Evolutionary conservation across 192 early-diverging fungal species (phyloP), one percentile per base, ranked within the genome.

Genomic region (Coemansia sp.): DNA sequence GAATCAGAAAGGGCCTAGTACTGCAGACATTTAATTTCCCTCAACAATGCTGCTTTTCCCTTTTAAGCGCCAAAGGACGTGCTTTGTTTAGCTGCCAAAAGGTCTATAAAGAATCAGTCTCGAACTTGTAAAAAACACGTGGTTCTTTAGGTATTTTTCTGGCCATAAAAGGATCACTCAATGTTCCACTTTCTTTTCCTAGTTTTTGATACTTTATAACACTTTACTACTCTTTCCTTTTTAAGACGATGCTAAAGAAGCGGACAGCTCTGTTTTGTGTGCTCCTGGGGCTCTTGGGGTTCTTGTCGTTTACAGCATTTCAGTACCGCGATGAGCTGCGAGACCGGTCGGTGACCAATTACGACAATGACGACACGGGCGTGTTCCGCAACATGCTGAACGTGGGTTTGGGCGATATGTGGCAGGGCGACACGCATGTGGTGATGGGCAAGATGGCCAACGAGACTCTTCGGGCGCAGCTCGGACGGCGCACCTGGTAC

Each of bases 401-500:
- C 61, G 55, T 52, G 16, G 71, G 62, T 0, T 17, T 67, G n/a
- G 54, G 52, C 41, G 68, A 74, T 29, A 55, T 75, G 45, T 71
- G 67, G 67, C 59, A 67, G 23, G 77, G 75, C 48, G 72, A 83
- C 50, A 75, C 67, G 12, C 76, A 84, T 57, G 86, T 86, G 6
- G 86, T 91, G 58, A 87, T 89, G 86, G 75, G 79, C 47, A 86
- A 87, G 41, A 85, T 91, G 85, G 86, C 71, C 59, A 91, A 91
- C 78, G 88, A 88, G 58, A 91, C 90, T 0, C 66, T 85, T 27
- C 80, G 84, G 54, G 94, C 92, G 4, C 91, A 96, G 67, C 83
- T 98, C 21, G 96, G 96, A 4, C 84, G 91, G 25, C 77, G 91
- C 5, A 89, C 93, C 3, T 98, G 96, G 96, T 90, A 92, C 62